Conservation (phyloP, 2,329 filamentous ascomycete species). For the Beauveria sp. region DNA sequence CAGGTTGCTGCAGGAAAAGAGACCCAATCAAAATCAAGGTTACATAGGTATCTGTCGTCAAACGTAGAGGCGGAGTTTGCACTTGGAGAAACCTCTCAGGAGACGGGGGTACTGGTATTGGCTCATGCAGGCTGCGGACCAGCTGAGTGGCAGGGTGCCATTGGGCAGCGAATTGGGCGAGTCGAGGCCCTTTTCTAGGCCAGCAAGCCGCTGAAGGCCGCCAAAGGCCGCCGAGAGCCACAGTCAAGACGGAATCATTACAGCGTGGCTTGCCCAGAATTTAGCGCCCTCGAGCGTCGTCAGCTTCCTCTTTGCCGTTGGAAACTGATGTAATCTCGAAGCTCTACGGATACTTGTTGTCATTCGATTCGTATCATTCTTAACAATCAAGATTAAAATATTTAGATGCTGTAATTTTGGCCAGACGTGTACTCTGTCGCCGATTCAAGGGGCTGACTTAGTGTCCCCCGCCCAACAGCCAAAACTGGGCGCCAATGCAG, state of each 20-base stretch:
- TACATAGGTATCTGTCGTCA: not conserved
- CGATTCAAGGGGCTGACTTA: not conserved
- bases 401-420: too few relatives aligned
- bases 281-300: not conserved
- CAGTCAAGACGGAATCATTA: not conserved
- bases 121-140: not conserved
- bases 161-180: not conserved
- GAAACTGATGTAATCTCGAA: too few relatives aligned
- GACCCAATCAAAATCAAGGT: not conserved
- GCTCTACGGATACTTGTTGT: too few relatives aligned
- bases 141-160: not conserved
- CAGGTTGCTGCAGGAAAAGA: not conserved
- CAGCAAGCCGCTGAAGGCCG: not conserved
- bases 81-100: not conserved
- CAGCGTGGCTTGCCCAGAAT: not conserved
- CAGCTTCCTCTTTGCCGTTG: too few relatives aligned
- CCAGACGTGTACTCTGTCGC: not conserved
- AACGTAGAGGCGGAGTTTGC: not conserved
- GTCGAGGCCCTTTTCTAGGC: not conserved
- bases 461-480: not conserved
- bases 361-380: too few relatives aligned
- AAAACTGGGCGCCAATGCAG: conserved; percentile 8
- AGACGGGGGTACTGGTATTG: not conserved
- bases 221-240: not conserved
- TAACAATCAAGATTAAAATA: too few relatives aligned